Conservation (phyloP, 75 land plant species). For the Cunninghamia lanceolata region DNA sequence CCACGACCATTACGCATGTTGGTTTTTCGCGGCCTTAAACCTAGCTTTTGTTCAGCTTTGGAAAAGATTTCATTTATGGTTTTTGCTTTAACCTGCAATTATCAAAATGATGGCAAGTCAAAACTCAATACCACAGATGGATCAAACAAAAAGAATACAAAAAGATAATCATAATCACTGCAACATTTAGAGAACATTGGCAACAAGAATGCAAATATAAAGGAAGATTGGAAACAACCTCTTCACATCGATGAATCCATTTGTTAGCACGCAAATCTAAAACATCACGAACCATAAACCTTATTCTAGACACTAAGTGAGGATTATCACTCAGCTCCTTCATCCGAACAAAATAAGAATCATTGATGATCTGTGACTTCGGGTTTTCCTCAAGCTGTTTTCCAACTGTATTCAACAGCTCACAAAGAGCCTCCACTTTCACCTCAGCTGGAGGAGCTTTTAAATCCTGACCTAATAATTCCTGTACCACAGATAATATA, state of each 20-base stretch:
- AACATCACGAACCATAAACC: slow-evolving; percentile 80
- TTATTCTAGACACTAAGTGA: slow-evolving; percentile 59
- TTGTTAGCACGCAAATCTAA: slow-evolving; percentile 76
- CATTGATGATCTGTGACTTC: slow-evolving; percentile 49
- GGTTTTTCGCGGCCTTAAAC: slow-evolving; percentile 62
- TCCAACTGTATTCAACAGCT: slow-evolving; percentile 73
- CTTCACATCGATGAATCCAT: slow-evolving; percentile 90
- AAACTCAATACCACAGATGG: background rate
- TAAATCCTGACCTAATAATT: slow-evolving; percentile 56
- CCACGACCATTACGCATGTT: slow-evolving; percentile 60
- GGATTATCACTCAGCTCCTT: slow-evolving; percentile 62
- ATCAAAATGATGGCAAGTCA: background rate
- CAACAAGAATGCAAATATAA: background rate
- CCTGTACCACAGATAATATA: slow-evolving; percentile 20
- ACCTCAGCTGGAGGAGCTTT: slow-evolving; percentile 75
- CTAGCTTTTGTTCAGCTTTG: slow-evolving; percentile 85
- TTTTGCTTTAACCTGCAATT: slow-evolving; percentile 76
- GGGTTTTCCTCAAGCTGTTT: slow-evolving; percentile 80
- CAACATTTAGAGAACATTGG: background rate
- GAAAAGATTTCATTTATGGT: slow-evolving; percentile 82
- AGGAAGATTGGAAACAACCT: slow-evolving; percentile 43
- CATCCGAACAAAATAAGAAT: slow-evolving; percentile 64
- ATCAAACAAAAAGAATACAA: background rate
- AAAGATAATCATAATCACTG: background rate
- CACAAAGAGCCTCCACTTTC: slow-evolving; percentile 93